Conservation (phyloP, 116 monocot species). For the Dioscorea cayenensis region DNA sequence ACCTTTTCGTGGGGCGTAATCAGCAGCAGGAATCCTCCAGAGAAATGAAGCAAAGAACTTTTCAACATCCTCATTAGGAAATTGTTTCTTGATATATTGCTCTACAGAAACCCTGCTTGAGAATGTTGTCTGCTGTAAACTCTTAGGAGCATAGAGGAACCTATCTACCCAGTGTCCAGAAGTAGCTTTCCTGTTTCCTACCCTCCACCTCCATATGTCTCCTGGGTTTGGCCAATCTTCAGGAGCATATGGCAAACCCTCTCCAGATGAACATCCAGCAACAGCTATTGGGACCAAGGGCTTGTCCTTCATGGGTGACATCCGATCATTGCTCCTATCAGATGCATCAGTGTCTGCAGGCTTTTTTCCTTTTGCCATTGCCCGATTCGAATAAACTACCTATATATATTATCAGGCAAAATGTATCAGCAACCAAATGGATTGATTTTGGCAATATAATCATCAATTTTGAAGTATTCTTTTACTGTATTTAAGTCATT, state of each 20-base stretch:
- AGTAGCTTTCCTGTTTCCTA: slow-evolving; percentile 23
- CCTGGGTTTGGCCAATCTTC: slow-evolving; percentile 58
- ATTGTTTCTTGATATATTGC: slow-evolving; percentile 42
- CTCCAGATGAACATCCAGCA: slow-evolving; percentile 32
- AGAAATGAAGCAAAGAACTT: slow-evolving; percentile 58
- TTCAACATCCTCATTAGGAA: slow-evolving; percentile 36
- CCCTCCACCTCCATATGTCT: slow-evolving; percentile 65
- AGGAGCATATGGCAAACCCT: slow-evolving; percentile 70
- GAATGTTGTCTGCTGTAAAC: slow-evolving; percentile 23
- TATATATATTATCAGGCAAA: background rate
- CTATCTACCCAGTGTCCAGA: slow-evolving; percentile 32
- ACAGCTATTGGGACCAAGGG: slow-evolving; percentile 26
- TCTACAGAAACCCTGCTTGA: slow-evolving; percentile 32
- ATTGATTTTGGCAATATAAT: too few species aligned
- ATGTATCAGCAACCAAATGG: too few species aligned
- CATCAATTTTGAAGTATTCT: too few species aligned
- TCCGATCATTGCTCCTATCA: slow-evolving; percentile 13
- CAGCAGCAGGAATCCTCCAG: slow-evolving; percentile 47
- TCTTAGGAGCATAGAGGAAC: slow-evolving; percentile 38
- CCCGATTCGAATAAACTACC: background rate
- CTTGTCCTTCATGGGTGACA: slow-evolving; percentile 3
- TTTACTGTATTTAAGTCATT: too few species aligned
- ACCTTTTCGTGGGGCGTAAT: slow-evolving; percentile 15
- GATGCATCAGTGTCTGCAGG: slow-evolving; percentile 14
- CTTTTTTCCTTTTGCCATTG: slow-evolving; percentile 12